Conservation (phyloP, 176 grass and related monocot species). For the Avena atlantica region DNA sequence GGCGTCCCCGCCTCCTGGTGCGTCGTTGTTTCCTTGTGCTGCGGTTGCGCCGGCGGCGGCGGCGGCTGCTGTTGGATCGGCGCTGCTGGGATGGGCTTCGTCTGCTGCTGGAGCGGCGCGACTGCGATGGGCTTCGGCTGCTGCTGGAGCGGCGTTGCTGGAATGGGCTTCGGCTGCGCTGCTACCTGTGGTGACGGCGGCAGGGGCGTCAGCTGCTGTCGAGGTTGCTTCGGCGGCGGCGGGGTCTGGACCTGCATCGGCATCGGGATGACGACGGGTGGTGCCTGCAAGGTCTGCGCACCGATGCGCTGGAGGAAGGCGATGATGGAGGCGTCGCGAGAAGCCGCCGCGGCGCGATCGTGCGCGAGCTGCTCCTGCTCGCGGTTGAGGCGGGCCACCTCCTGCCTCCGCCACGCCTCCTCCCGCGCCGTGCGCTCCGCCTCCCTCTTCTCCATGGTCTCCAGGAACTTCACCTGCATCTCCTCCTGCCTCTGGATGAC, state of each 20-base stretch:
- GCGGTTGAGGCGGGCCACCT: slow-evolving; percentile 79
- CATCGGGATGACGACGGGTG: slow-evolving; percentile 31
- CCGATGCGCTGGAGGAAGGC: slow-evolving; percentile 86
- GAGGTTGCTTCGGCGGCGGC: slow-evolving; percentile 36
- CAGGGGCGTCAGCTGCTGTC: slow-evolving; percentile 25
- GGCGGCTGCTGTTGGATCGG: slow-evolving; percentile 58
- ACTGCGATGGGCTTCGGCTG: slow-evolving; percentile 46
- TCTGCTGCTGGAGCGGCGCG: slow-evolving; percentile 54
- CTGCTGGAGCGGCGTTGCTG: slow-evolving; percentile 51
- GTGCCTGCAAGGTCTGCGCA: slow-evolving; percentile 51
- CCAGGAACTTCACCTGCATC: slow-evolving; percentile 85
- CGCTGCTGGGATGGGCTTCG: slow-evolving; percentile 44
- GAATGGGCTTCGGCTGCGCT: slow-evolving; percentile 43
- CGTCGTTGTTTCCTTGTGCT: slow-evolving; percentile 33
- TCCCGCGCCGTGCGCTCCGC: slow-evolving; percentile 81
- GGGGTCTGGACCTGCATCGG: slow-evolving; percentile 31
- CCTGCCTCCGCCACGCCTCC: slow-evolving; percentile 90
- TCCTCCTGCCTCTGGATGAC: slow-evolving; percentile 82
- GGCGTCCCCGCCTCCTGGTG: slow-evolving; percentile 39
- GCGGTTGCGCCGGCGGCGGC: background rate
- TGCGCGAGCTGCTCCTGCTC: slow-evolving; percentile 88
- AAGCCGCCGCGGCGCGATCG: slow-evolving; percentile 74
- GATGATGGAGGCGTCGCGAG: slow-evolving; percentile 78
- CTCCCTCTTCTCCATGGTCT: slow-evolving; percentile 84
- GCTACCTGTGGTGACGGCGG: background rate